Base-by-base conservation (phyloP, 2,329 filamentous ascomycete genomes). In the Ceratocystis cacaofunesta region DNA sequence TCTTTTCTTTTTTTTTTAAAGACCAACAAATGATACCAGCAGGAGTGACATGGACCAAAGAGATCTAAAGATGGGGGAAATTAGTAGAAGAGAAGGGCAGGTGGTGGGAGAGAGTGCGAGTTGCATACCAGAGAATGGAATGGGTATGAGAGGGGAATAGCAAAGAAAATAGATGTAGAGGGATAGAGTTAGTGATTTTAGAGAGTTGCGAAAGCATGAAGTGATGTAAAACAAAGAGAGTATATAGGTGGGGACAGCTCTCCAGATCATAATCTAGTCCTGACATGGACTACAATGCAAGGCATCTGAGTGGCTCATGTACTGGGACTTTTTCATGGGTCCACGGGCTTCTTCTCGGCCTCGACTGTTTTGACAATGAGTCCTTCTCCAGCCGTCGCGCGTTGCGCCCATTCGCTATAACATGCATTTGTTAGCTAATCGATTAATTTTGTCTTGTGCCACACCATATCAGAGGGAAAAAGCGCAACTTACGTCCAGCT, bases 401-500 rank as follows among this genome's bases (percentile, higher is more conserved):
- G 78, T 71, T 87, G 85, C 46, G 85, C 85, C 84, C 85, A 88
- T 76, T 85, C 83, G 28, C 83, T 86, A 66, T 43, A 67, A 66
- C 41, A 50, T 36, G 46, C 52, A 52, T 66, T 57, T 64, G 72
- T 77, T 71, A 76, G 73, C 43, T 44, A 41, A 12, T 15, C 12
- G 10, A 41, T 15, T 41, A 1, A 41, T 41, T 41, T 41, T 41
- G 36, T 15, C 10, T 12, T 41, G 3, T 15, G 36, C 12, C 36
- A 41, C 36, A 41, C 22, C 4, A 36, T 22, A 28, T 17, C 19
- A 12, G 61, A 62, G 8, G 10, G 25, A 61, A 61, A 55, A 17
- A 32, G 48, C 25, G 41, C 52, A 48, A 87, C 89, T 85, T 79
- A 95, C 82, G 94, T 97, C 94, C 94, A 99, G 75, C 92, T 96